phyloP scores from a whole-genome alignment of 2,329 filamentous ascomycete genomes.

The Phyllosticta citribraziliensis region DNA sequence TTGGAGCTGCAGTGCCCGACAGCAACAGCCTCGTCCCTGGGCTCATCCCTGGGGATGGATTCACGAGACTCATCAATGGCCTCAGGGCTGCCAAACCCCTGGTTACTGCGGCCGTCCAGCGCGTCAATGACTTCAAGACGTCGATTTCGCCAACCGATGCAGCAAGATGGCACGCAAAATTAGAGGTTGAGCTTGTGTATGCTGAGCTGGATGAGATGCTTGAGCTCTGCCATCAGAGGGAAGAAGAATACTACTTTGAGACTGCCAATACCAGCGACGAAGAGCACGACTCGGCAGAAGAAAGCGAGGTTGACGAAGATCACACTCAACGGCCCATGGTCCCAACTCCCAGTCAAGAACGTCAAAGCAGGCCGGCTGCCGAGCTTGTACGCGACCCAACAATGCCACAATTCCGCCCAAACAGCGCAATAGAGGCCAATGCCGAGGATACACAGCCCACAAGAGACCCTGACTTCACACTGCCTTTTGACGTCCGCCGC shows the following conservation, averaged over 20 bases:
- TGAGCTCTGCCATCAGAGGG: neutral
- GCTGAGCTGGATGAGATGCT: conserved; percentile 7
- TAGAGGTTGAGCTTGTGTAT: conserved; percentile 6
- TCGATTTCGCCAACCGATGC: neutral
- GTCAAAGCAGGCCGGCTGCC: neutral
- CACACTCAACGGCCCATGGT: neutral
- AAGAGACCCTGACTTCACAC: neutral
- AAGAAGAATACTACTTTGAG: neutral
- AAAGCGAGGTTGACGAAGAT: neutral
- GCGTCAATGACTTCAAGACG: neutral
- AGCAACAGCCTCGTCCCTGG: neutral
- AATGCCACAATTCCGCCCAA: conserved; percentile 58
- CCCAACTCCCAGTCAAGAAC: neutral
- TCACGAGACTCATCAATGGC: neutral
- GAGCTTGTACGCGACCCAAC: conserved; percentile 27
- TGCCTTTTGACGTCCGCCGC: neutral
- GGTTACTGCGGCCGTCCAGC: conserved; percentile 2
- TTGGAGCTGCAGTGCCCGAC: neutral
- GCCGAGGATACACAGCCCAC: neutral
- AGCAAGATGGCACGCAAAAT: neutral
- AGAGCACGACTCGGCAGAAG: neutral
- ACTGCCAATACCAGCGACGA: neutral
- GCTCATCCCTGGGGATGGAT: neutral
- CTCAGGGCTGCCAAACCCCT: neutral
- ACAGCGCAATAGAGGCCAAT: conserved; percentile 26